Evolutionary conservation across 768 basidiomycete species (phyloP).

Genomic region (Dendrothele bispora): DNA sequence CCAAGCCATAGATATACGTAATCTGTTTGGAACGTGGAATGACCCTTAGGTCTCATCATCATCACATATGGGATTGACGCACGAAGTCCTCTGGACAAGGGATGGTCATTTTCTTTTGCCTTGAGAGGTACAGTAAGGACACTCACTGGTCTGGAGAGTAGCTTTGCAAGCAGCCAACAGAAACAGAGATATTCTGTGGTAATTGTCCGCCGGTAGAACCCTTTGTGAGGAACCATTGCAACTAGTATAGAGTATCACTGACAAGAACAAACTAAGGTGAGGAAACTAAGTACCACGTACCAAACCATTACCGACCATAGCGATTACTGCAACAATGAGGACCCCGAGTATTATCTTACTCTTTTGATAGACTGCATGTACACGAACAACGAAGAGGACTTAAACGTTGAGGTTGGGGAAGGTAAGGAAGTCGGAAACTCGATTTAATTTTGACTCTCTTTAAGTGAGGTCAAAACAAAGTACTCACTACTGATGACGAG

Average conservation of each 20-base stretch:
- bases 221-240: background rate
- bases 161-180: background rate
- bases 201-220: background rate
- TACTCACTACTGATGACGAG: background rate
- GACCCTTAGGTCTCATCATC: no score
- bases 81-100: slow-evolving; percentile 5
- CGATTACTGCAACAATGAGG: background rate
- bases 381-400: background rate
- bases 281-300: background rate
- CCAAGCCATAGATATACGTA: slow-evolving; percentile 2
- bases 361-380: background rate
- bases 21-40: background rate
- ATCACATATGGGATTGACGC: background rate
- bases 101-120: background rate
- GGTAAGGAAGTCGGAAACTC: background rate
- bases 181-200: background rate
- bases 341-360: background rate
- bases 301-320: background rate
- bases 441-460: background rate
- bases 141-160: background rate
- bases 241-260: background rate
- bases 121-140: background rate
- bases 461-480: background rate
- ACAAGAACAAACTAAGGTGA: background rate
- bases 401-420: background rate